These are phyloP conservation scores for Nakazawaea siamensis DNA, from an alignment of 805 yeast genomes.

Conservation along the genomic window DNA sequence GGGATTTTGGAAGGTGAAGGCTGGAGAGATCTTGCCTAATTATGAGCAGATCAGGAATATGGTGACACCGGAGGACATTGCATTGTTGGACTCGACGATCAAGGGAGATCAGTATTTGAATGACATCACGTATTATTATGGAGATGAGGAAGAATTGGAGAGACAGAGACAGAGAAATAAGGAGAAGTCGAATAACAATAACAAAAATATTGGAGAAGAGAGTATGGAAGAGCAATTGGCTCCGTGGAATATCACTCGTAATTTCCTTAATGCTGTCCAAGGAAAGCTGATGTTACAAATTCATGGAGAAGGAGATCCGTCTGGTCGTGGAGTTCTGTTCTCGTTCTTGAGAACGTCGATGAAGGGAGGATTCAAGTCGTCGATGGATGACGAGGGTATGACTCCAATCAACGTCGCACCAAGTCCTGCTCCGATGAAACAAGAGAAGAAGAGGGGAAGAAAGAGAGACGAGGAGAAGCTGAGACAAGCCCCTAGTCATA, in stretches of 20 bases:
- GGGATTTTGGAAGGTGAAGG: constrained; percentile 87
- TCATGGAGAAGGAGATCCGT: constrained; percentile 92
- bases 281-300: constrained; percentile 95
- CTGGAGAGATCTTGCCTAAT: constrained; percentile 56
- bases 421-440: constrained; percentile 11
- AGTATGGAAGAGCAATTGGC: constrained; percentile 79
- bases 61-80: constrained; percentile 87
- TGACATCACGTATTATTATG: constrained; percentile 56
- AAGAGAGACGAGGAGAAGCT: constrained; percentile 23
- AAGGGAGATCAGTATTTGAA: constrained; percentile 85
- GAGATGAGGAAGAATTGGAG: constrained; percentile 24
- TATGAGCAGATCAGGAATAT: constrained; percentile 73
- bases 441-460: constrained; percentile 18
- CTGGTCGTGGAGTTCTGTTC: constrained; percentile 84
- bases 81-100: constrained; percentile 85
- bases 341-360: constrained; percentile 86
- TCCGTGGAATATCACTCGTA: constrained; percentile 91
- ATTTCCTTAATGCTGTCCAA: constrained; percentile 88
- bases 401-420: constrained; percentile 12
- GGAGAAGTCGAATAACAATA: constrained; percentile 9
- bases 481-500: constrained; percentile 48
- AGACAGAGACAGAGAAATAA: constrained; percentile 9
- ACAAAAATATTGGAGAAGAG: constrained; percentile 26
- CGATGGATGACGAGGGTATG: constrained; percentile 13
- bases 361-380: constrained; percentile 75